Evolutionary conservation across 139 green algal species (phyloP).

Genomic region (Tetraselmis chui): DNA sequence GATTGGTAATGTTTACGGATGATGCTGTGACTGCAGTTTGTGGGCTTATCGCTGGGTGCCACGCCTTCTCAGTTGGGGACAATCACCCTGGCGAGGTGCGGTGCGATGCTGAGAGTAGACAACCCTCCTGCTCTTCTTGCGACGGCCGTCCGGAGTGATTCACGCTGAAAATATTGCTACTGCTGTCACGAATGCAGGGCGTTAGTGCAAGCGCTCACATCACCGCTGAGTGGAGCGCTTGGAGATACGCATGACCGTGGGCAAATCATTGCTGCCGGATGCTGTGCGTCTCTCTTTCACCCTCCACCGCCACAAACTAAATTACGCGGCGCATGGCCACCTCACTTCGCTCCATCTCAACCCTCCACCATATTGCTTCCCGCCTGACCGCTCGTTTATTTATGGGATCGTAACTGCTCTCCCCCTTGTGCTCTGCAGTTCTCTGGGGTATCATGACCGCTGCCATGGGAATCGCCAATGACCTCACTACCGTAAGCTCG

Average conservation of each 20-base stretch:
- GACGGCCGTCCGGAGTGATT: too few species aligned
- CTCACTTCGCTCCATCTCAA: slow-evolving; percentile 26
- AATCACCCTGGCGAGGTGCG: slow-evolving; percentile 45
- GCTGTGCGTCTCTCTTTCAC: background rate
- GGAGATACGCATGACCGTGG: background rate
- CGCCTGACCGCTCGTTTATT: background rate
- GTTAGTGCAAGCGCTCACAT: slow-evolving; percentile 52
- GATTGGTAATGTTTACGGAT: too few species aligned
- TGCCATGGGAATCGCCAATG: slow-evolving; percentile 44
- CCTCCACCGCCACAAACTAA: background rate
- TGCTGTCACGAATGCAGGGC: too few species aligned
- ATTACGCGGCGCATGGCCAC: slow-evolving; percentile 23
- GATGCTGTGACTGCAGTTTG: background rate
- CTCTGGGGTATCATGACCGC: slow-evolving; percentile 65
- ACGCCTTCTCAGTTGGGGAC: slow-evolving; percentile 44
- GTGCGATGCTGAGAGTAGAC: too few species aligned
- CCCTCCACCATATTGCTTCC: background rate
- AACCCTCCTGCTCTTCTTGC: too few species aligned
- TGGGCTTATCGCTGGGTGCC: slow-evolving; percentile 16
- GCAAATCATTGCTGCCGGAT: background rate
- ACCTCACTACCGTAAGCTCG: slow-evolving; percentile 33
- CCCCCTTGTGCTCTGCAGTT: background rate
- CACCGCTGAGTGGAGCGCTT: slow-evolving; percentile 13
- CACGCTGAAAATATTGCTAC: too few species aligned
- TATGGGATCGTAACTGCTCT: background rate